Evolutionary conservation across 192 early-diverging fungal species (phyloP), one percentile per base, ranked within the genome.

Genomic region (Coemansia sp.): DNA sequence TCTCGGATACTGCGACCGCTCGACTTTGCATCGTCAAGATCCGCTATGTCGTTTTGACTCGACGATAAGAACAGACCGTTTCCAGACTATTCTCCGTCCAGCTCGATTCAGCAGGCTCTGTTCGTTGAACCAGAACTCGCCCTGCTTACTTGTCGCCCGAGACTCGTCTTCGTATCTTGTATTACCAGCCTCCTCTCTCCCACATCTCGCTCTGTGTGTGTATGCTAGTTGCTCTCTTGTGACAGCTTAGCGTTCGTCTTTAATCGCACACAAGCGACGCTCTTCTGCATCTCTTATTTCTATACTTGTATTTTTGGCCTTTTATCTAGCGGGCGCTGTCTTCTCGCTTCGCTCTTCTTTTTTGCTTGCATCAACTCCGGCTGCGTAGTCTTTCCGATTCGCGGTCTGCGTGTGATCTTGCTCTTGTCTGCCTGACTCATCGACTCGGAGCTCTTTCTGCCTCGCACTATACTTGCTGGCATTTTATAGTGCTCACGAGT

Each of bases 401-500:
- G 38, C 56, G 34, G 56, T 58, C 56, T 58, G 56, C 56, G 56
- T 24, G 56, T 58, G 56, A 58, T 58, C 56, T 58, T 21, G 38
- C 38, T 46, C 47, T 20, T 48, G 47, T 48, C 42, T 17, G 15
- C 18, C 47, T 20, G 47, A 48, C 17, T 48, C 47, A 20, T 14
- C 40, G 40, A 44, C 40, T 15, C 15, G 11, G 40, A n/a, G 40
- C n/a, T 44, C 40, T 44, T 44, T 44, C 18, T 48, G 20, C 23
- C 34, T 15, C 40, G 61, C 74, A 77, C 74, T 77, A 77, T 77
- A 71, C 66, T 61, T 37, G 17, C 47, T 18, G 18, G 18, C 15
- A 48, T 48, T n/a, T 48, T 48, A 17, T 18, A 48, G 47, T 20
- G 47, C 47, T 18, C 17, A 20, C 47, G 47, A 48, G 47, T 8